These are phyloP conservation scores for Neurospora sp. DNA, from an alignment of 2,329 filamentous ascomycete genomes.

Conservation along the genomic window DNA sequence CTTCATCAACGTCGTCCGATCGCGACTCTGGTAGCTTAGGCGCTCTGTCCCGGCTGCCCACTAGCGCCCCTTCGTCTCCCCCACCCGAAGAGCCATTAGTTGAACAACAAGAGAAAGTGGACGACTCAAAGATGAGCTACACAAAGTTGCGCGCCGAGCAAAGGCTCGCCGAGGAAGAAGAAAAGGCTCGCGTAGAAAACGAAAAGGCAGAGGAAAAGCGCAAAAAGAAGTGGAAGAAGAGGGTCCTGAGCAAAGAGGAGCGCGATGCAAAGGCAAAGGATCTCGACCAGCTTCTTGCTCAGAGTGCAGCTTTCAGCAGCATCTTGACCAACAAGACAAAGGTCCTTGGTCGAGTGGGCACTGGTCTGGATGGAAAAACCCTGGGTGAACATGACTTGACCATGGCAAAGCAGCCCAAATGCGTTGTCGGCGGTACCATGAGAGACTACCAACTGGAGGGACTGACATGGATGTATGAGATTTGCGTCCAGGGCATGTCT, in stretches of 20 bases:
- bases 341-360: constrained; percentile 51
- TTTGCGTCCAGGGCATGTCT: constrained; percentile 69
- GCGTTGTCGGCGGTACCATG: constrained; percentile 83
- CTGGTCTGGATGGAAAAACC: constrained; percentile 47
- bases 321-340: constrained; percentile 55
- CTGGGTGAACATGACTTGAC: constrained; percentile 57
- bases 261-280: constrained; percentile 48
- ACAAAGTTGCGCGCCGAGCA: constrained; percentile 17
- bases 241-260: constrained; percentile 39
- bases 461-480: constrained; percentile 89
- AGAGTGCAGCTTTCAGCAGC: constrained; percentile 51
- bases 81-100: constrained; percentile 15
- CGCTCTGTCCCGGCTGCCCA: constrained; percentile 19
- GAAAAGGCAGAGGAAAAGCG: constrained; percentile 37
- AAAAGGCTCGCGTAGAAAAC: constrained; percentile 36
- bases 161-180: constrained; percentile 31
- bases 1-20: constrained; percentile 1
- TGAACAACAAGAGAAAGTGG: neutral
- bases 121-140: constrained; percentile 16
- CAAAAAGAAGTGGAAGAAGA: constrained; percentile 36
- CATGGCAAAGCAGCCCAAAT: constrained; percentile 76
- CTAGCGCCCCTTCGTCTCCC: constrained; percentile 29
- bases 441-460: constrained; percentile 90
- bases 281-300: constrained; percentile 47
- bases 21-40: constrained; percentile 13